Evolutionary conservation across 2,329 filamentous ascomycete genomes (phyloP).

Genomic region (Botryosphaeria dothidea): DNA sequence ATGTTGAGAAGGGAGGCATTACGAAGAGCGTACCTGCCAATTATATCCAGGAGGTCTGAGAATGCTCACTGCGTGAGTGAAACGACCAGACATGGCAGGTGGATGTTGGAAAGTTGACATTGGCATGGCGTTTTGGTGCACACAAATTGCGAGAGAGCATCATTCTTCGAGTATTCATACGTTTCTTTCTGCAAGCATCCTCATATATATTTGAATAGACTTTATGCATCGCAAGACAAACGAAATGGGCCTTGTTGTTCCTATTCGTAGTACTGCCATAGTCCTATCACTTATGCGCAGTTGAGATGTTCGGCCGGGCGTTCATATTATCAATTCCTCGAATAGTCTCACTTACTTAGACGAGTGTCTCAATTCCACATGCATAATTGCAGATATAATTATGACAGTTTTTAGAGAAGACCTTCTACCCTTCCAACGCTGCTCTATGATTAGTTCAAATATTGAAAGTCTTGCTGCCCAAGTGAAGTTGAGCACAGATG

Average conservation of each 20-base stretch:
- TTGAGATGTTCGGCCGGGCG: too few relatives aligned
- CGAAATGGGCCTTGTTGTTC: too few relatives aligned
- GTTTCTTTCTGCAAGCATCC: not conserved
- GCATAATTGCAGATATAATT: too few relatives aligned
- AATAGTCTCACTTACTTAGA: too few relatives aligned
- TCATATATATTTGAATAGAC: not conserved
- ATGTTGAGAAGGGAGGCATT: conserved; percentile 87
- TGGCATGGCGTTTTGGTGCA: conserved; percentile 7
- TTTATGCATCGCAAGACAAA: not conserved
- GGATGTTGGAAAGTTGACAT: conserved; percentile 7
- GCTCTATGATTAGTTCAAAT: too few relatives aligned
- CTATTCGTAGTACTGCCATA: too few relatives aligned
- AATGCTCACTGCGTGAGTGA: not conserved
- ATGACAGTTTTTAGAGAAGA: too few relatives aligned
- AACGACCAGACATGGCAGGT: not conserved
- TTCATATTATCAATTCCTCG: too few relatives aligned
- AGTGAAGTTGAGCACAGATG: not conserved
- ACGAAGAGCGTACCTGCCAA: conserved; percentile 91
- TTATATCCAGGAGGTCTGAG: conserved; percentile 73
- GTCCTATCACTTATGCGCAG: too few relatives aligned
- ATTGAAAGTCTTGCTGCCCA: too few relatives aligned
- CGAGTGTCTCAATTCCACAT: too few relatives aligned
- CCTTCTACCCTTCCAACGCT: too few relatives aligned
- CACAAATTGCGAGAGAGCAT: not conserved
- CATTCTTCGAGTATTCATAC: not conserved